Evolutionary conservation across 2,329 filamentous ascomycete species (phyloP), one percentile per base, ranked within the genome.

Genomic region (Thelonectria olida): DNA sequence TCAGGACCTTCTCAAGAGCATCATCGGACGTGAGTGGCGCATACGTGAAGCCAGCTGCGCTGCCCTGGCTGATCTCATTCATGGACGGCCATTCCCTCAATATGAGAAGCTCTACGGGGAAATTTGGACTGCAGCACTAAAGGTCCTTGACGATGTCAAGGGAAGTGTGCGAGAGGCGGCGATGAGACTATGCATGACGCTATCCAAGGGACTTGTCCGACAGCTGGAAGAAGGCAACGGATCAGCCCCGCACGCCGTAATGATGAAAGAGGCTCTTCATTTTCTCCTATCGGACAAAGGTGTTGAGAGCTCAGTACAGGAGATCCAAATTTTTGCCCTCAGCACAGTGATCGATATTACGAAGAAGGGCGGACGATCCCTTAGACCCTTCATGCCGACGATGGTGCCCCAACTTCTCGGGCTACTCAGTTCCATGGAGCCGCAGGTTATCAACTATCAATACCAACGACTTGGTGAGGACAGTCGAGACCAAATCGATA

Each of bases 141-240:
- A 93, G 72, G 93, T 99, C 0, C 82, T 98, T 6, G 96, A 99
- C 75, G 96, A 99, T 75, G 96, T 98, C 76, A 99, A 99, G 75
- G 91, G 90, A 7, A 93, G 91, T 1, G 96, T 99, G 5, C 87
- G 96, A 52, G 84, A 86, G 34, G 91, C 93, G 1, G 96, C 96
- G 1, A 84, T 93, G 45, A 89, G 89, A 61, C 84, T 99, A 5
- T 97, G 94, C 71, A 90, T 94, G 74, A 88, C 89, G 0, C 83
- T 99, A 34, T 96, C 93, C 1, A 93, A 92, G 53, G 91, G 92
- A 15, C 85, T 98, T 13, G 92, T 96, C 4, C 89, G 93, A 25
- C 92, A 93, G 61, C 85, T 97, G 2, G 93, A 97, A 75, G 89
- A 92, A 44, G 91, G 90, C 54, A 84, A 86, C 25, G 84, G 88